Base-by-base conservation (phyloP, 352 stramenopile species). In the Pythium volutum region DNA sequence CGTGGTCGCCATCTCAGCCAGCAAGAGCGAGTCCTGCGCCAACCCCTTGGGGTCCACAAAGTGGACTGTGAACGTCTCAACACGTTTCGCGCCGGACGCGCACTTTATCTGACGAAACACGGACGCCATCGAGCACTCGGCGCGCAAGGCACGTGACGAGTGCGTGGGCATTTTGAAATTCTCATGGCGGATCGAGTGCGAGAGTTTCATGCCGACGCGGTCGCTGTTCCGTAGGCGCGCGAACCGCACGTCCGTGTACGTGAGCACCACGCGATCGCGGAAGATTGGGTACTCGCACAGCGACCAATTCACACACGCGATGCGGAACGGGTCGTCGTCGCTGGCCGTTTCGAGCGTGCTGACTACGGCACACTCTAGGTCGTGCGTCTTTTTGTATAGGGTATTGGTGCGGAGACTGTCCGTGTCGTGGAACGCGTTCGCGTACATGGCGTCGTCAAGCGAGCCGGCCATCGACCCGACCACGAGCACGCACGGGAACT, bases 391-490 rank as follows among this genome's bases (percentile, higher is more conserved):
- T 11, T 70, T 74, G 53, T 78, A 85, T 8, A 65, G 67, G 1
- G 62, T 53, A 22, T 73, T 75, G 39, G 76, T 69, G 26, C 73
- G 59, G 12, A 75, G 59, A 2, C 69, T 64, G 6, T 69, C 64
- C 0, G 63, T 59, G 29, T 81, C 74, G 16, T 73, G 76, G 20
- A 71, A 69, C 22, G 70, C 45, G 25, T 77, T 33, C 7, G 72
- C 74, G 42, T 77, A 79, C 72, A 89, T 73, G 38, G 75, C 69
- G 33, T 89, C 79, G 18, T 89, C 77, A 12, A 89, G 58, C 9
- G 61, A 73, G 5, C 77, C 80, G 5, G 54, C 34, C 23, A 84
- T 57, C 2, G 65, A 69, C 4, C 79, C 79, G 11, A 81, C 52
- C 0, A 71, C 77, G 11, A 87, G 50, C 1, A 88, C 29, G 23